Evolutionary conservation across 495 filamentous ascomycete genomes (phyloP).

Genomic region (Aspergillus heteromorphus): DNA sequence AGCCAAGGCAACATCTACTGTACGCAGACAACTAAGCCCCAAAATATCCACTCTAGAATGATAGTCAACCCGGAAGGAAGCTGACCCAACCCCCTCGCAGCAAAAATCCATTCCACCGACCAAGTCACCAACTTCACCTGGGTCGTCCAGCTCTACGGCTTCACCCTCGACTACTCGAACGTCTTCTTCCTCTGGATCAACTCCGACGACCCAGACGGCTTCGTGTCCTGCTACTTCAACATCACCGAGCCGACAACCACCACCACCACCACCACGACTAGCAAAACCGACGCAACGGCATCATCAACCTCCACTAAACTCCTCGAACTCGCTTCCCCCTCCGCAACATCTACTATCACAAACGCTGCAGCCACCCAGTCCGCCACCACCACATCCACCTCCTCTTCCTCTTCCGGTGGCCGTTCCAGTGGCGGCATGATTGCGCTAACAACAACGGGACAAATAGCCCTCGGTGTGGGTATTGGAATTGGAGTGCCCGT

Average conservation of each 20-base stretch:
- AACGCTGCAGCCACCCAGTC: neutral
- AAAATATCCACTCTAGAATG: neutral
- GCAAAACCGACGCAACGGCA: neutral
- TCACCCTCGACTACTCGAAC: conserved; percentile 20
- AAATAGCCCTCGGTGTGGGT: conserved; percentile 9
- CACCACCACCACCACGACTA: neutral
- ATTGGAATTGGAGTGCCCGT: conserved; percentile 6
- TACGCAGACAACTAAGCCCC: neutral
- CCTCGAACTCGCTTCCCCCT: neutral
- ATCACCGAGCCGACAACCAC: conserved; percentile 12
- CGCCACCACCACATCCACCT: neutral
- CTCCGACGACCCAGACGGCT: conserved; percentile 5
- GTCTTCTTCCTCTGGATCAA: conserved; percentile 29
- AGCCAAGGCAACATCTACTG: conserved; percentile 8
- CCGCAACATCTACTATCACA: neutral
- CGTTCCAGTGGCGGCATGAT: no score
- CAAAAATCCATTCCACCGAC: conserved; percentile 3
- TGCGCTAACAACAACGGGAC: neutral
- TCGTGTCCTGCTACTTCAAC: conserved; percentile 29
- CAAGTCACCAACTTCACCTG: conserved; percentile 21
- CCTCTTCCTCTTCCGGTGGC: no score
- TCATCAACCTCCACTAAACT: neutral
- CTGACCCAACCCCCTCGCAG: neutral
- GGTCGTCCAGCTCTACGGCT: conserved; percentile 24
- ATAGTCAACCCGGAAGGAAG: neutral